A percentile compares a stretch with the other conserved stretches of the same genome.
Evolutionary conservation across 129 eudicot species (phyloP).

Genomic region (Flaveria trinervia): DNA sequence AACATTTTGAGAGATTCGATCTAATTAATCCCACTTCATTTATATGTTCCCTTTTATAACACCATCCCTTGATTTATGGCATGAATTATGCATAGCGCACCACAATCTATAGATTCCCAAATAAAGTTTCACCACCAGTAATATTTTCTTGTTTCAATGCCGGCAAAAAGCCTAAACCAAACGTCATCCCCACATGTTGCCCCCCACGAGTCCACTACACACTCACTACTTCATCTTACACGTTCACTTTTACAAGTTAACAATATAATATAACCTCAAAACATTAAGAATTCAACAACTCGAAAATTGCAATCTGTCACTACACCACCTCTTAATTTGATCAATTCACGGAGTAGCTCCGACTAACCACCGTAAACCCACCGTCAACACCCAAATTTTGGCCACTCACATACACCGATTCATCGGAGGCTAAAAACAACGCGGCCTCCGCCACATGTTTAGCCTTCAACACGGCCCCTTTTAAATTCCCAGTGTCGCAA

Average conservation of each 20-base stretch:
- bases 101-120: neutral
- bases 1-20: too few species aligned
- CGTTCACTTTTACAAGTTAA: neutral
- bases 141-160: neutral
- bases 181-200: neutral
- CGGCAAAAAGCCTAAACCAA: conserved; percentile 6
- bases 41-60: neutral
- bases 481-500: conserved; percentile 42
- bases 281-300: neutral
- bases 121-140: neutral
- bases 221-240: conserved; percentile 13
- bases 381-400: conserved; percentile 80
- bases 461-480: conserved; percentile 65
- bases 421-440: conserved; percentile 77
- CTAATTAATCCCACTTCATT: too few species aligned
- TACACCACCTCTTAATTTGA: neutral
- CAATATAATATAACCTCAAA: neutral
- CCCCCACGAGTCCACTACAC: conserved; percentile 6
- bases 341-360: conserved; percentile 30
- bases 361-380: conserved; percentile 66
- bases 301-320: neutral
- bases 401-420: conserved; percentile 70
- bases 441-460: conserved; percentile 78
- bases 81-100: conserved; percentile 17
- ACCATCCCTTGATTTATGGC: conserved; percentile 24